Evolutionary conservation across 164 flowering plant genomes (phyloP).

Genomic region (Warburgia ugandensis): DNA sequence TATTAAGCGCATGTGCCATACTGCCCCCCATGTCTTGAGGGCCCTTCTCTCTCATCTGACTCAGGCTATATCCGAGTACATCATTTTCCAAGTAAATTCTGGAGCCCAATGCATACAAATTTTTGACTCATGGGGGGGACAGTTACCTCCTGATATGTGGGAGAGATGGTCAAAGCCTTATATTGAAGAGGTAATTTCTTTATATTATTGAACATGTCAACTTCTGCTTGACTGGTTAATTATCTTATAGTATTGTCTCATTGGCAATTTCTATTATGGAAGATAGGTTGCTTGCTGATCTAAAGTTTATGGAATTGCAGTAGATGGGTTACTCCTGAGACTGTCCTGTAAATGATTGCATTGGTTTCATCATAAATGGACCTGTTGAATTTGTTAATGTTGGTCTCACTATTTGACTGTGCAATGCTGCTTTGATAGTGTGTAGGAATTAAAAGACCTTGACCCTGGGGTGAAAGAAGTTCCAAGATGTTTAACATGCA

Average conservation of each 20-base stretch:
- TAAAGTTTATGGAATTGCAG: too few species aligned
- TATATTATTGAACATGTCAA: not conserved
- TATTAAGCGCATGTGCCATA: constrained; percentile 93
- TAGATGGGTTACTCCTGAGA: too few species aligned
- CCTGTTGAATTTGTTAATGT: too few species aligned
- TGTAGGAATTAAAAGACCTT: too few species aligned
- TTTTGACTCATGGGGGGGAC: constrained; percentile 99
- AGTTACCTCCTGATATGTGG: constrained; percentile 94
- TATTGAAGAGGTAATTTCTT: constrained; percentile 56
- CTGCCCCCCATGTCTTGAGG: constrained; percentile 73
- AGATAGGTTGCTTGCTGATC: too few species aligned
- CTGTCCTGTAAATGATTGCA: too few species aligned
- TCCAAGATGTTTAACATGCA: too few species aligned
- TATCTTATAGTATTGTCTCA: not conserved
- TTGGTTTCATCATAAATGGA: too few species aligned
- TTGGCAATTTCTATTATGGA: too few species aligned
- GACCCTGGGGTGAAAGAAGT: too few species aligned
- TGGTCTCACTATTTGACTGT: too few species aligned
- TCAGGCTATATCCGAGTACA: constrained; percentile 72
- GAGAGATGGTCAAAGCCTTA: constrained; percentile 93
- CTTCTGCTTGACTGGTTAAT: not conserved
- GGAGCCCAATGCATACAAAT: constrained; percentile 97
- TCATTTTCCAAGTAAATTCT: constrained; percentile 76
- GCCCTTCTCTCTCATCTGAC: constrained; percentile 81
- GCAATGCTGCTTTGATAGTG: too few species aligned